Conservation (phyloP, 2,329 filamentous ascomycete species). For the Sclerotinia borealis region DNA sequence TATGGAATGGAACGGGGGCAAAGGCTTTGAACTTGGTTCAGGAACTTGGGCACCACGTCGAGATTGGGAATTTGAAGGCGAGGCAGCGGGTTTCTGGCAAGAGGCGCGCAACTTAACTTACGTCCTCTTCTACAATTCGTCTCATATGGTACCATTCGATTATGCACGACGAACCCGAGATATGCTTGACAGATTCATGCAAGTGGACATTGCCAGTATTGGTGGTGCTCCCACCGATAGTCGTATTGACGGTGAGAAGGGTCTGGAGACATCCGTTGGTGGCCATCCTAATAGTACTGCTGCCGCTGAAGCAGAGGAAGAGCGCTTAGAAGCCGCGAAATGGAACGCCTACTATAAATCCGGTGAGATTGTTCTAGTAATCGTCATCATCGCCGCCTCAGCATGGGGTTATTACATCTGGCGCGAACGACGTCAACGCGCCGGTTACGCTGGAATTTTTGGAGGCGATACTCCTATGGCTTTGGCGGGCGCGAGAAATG, state of each 20-base stretch:
- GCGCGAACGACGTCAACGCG: slow-evolving; percentile 51
- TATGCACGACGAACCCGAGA: slow-evolving; percentile 79
- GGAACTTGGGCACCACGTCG: slow-evolving; percentile 88
- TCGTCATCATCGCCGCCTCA: slow-evolving; percentile 57
- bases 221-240: slow-evolving; percentile 66
- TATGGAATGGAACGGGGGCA: slow-evolving; percentile 85
- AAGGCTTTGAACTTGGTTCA: slow-evolving; percentile 81
- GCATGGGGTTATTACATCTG: slow-evolving; percentile 61
- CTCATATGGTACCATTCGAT: slow-evolving; percentile 98
- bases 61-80: slow-evolving; percentile 89
- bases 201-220: slow-evolving; percentile 83
- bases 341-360: slow-evolving; percentile 68
- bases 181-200: slow-evolving; percentile 96
- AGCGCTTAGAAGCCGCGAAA: slow-evolving; percentile 58
- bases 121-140: slow-evolving; percentile 89
- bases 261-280: slow-evolving; percentile 59
- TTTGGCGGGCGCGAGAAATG: slow-evolving; percentile 25
- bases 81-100: slow-evolving; percentile 87
- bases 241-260: slow-evolving; percentile 64
- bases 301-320: slow-evolving; percentile 55
- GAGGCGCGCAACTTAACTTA: slow-evolving; percentile 93
- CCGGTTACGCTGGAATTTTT: slow-evolving; percentile 45
- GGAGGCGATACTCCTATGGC: slow-evolving; percentile 29
- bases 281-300: slow-evolving; percentile 61
- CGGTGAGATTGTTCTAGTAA: slow-evolving; percentile 61